Conservation (phyloP, 1,139 yeast species). For the Spathaspora sp. region DNA sequence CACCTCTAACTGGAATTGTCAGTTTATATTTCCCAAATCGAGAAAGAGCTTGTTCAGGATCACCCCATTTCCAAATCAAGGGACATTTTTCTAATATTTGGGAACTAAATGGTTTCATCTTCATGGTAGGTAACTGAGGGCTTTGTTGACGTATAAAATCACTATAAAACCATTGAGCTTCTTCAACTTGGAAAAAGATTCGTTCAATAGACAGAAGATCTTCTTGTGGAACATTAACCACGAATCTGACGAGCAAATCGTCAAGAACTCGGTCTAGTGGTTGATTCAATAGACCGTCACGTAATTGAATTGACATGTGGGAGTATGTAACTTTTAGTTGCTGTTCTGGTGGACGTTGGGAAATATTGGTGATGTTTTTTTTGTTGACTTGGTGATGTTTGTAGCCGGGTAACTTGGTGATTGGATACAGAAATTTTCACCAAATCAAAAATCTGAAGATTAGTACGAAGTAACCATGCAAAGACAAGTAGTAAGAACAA, state of each 20-base stretch:
- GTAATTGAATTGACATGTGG: conserved; percentile 50
- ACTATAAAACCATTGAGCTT: conserved; percentile 96
- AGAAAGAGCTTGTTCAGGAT: conserved; percentile 70
- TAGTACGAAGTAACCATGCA: conserved; percentile 2
- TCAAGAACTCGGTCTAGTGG: conserved; percentile 78
- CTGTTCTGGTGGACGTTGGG: background rate
- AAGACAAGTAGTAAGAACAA: background rate
- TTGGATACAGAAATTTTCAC: background rate
- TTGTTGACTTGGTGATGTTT: background rate
- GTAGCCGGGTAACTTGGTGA: background rate
- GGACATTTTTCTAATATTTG: conserved; percentile 79
- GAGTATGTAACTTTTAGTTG: background rate
- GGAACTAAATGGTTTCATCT: conserved; percentile 77
- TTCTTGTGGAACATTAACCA: conserved; percentile 88
- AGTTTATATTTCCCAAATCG: conserved; percentile 83
- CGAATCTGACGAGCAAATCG: conserved; percentile 85
- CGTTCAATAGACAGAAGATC: conserved; percentile 85
- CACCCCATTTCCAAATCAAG: conserved; percentile 81
- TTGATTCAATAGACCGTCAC: conserved; percentile 55
- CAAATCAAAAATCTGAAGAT: background rate
- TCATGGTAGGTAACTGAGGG: conserved; percentile 75
- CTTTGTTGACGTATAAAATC: conserved; percentile 78
- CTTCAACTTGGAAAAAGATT: conserved; percentile 92
- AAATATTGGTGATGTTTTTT: background rate
- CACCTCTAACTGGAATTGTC: conserved; percentile 94